These are phyloP conservation scores for Serendipita sp. DNA, from an alignment of 768 basidiomycete genomes.

Conservation along the genomic window DNA sequence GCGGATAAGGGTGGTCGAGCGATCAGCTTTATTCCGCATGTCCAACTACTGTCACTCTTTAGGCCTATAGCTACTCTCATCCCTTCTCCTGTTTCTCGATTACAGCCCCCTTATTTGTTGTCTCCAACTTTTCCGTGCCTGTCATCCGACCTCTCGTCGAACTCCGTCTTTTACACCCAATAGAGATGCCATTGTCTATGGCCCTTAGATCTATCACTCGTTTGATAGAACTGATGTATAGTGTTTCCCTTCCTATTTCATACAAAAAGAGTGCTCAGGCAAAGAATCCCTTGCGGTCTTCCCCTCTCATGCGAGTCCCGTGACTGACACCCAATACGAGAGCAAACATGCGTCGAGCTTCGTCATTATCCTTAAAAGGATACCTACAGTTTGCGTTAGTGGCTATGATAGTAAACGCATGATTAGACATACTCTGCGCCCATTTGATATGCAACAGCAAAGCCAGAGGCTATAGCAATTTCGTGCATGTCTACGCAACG, in stretches of 20 bases:
- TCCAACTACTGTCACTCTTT: neutral
- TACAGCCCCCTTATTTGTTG: no score
- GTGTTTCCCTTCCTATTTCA: no score
- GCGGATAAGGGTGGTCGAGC: no score
- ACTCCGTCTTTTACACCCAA: neutral
- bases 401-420: neutral
- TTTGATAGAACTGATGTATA: no score
- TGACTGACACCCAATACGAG: conserved; percentile 5
- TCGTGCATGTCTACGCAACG: conserved; percentile 20
- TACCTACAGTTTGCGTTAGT: conserved; percentile 10
- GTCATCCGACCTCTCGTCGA: no score
- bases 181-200: neutral
- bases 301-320: conserved; percentile 2
- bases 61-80: neutral
- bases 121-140: no score
- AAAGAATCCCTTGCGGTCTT: conserved; percentile 2
- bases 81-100: no score
- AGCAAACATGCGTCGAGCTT: conserved; percentile 7
- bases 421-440: conserved; percentile 17
- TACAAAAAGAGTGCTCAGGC: neutral
- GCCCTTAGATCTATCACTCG: no score
- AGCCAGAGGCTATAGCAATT: conserved; percentile 25
- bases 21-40: neutral
- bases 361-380: conserved; percentile 20
- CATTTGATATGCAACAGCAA: conserved; percentile 24